Base-by-base conservation (phyloP, 2,329 filamentous ascomycete genomes). In the Aspergillus oerlinghausenensis region DNA sequence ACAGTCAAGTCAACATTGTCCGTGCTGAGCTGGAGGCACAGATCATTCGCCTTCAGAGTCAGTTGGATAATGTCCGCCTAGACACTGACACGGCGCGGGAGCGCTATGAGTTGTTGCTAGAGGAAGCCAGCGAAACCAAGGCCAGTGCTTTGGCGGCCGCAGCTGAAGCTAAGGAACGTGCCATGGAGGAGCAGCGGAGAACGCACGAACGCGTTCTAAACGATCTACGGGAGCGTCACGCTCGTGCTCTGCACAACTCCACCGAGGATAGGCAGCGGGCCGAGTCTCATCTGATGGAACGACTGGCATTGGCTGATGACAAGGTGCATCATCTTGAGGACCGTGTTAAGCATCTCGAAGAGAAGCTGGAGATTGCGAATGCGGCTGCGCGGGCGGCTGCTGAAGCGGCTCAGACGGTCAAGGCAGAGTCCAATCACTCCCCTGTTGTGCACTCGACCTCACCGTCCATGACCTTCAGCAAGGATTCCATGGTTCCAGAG, bases 351-450 rank as follows among this genome's bases (percentile, higher is more conserved):
- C 89, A 95, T 65, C 81, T 97, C 1, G 91, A 97, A 71, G 92
- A 97, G 72, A 93, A 92, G 73, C 83, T 99, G 17, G 88, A 95
- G 65, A 89, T 97, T 64, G 88, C 93, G 25, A 92, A 92, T 71
- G 86, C 92, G 69, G 92, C 92, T 32, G 92, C 92, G 9, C 85
- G 86, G 58, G 91, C 92, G 40, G 93, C 92, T 17, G 91, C 85
- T 17, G 84, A 88, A 72, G 91, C 90, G 35, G 88, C 88, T 45
- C 86, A 86, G 71, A 79, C 79, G 21, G 81, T 80, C 52, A 82
- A 80, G 59, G 76, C 76, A 32, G 75, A 77, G 17, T 57, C 73
- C 43, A 63, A 68, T 9, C 51, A 61, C 19, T 65, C 73, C 26
- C 68, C 73, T 19, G 67, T 75, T 35, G 72, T 76, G 48, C 79